Evolutionary conservation across 768 basidiomycete species (phyloP).

Genomic region (Mycena chlorophos): DNA sequence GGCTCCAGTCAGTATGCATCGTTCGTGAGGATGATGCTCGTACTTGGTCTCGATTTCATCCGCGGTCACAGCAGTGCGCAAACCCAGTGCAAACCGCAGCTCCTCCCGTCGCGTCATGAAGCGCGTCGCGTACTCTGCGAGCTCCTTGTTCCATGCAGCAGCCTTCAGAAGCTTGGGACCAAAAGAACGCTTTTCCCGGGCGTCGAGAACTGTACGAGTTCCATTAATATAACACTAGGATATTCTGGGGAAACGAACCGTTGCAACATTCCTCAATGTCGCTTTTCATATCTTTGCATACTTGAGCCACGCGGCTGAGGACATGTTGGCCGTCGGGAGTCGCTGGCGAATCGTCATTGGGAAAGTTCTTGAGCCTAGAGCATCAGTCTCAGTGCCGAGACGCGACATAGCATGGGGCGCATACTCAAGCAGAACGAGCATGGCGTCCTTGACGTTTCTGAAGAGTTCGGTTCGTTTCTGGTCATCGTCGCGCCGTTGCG

Average conservation of each 20-base stretch:
- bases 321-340: slow-evolving; percentile 10
- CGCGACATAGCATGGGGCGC: neutral
- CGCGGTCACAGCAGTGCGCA: slow-evolving; percentile 3
- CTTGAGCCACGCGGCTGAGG: slow-evolving; percentile 6
- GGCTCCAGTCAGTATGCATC: neutral
- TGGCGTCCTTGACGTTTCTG: slow-evolving; percentile 13
- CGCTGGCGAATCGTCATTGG: slow-evolving; percentile 4
- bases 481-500: slow-evolving; percentile 11
- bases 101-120: slow-evolving; percentile 10
- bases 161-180: slow-evolving; percentile 14
- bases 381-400: neutral
- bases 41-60: slow-evolving; percentile 11
- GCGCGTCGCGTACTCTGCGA: slow-evolving; percentile 1
- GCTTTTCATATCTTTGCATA: slow-evolving; percentile 12
- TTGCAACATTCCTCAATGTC: slow-evolving; percentile 18
- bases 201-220: slow-evolving; percentile 4
- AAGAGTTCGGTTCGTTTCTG: slow-evolving; percentile 6
- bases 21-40: too few species aligned
- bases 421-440: slow-evolving; percentile 12
- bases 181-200: slow-evolving; percentile 6
- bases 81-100: slow-evolving; percentile 4
- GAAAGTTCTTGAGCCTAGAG: slow-evolving; percentile 6
- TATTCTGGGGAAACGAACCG: neutral
- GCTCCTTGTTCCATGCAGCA: slow-evolving; percentile 8
- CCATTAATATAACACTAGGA: neutral